Evolutionary conservation across 2,329 filamentous ascomycete species (phyloP).

Genomic region (Esteya vermicola): DNA sequence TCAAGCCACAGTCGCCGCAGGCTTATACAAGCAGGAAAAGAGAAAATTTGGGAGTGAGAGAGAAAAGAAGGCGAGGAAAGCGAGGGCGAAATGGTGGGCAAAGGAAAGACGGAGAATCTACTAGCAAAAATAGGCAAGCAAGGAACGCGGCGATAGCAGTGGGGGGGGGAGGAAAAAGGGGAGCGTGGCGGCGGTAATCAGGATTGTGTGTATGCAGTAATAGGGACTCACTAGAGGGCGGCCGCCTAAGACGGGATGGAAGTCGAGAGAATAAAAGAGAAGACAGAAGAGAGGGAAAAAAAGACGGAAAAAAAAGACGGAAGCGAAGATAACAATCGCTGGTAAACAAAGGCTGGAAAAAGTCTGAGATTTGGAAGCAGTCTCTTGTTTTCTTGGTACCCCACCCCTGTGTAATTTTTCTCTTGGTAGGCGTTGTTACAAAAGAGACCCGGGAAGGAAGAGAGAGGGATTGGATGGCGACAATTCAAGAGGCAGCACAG

Average conservation of each 20-base stretch:
- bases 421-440: too few species aligned
- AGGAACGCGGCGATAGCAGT: background rate
- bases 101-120: conserved; percentile 1
- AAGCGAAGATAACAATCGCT: background rate
- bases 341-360: too few species aligned
- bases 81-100: background rate
- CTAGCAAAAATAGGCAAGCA: background rate
- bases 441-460: background rate
- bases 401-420: too few species aligned
- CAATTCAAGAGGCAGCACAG: background rate
- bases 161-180: background rate
- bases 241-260: too few species aligned
- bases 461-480: background rate
- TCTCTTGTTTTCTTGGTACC: too few species aligned
- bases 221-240: too few species aligned
- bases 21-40: background rate
- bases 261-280: background rate
- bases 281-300: background rate
- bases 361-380: too few species aligned
- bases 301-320: background rate
- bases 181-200: background rate
- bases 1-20: background rate
- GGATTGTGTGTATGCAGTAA: too few species aligned
- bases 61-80: background rate
- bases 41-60: too few species aligned